These are phyloP conservation scores for Corylus heterophylla DNA, from an alignment of 306 rosid species.

Conservation along the genomic window DNA sequence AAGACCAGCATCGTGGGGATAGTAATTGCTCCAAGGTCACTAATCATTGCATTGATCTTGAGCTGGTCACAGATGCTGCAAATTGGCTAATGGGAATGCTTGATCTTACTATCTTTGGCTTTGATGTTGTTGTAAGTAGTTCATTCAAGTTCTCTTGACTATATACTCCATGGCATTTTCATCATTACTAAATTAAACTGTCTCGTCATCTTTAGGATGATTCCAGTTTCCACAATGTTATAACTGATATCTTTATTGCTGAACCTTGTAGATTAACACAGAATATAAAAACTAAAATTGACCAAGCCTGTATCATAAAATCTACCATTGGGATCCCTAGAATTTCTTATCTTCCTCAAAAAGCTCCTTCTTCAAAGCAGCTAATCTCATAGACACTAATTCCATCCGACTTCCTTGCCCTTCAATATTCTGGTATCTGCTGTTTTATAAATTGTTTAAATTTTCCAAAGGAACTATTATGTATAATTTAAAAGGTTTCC, in stretches of 20 bases:
- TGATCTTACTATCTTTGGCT: slow-evolving; percentile 75
- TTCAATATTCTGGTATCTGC: background rate
- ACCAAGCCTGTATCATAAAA: background rate
- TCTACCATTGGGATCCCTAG: background rate
- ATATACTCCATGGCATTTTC: background rate
- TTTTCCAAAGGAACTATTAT: background rate
- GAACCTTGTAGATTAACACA: background rate
- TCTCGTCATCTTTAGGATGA: background rate
- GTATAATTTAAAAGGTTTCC: background rate
- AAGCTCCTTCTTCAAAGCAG: background rate
- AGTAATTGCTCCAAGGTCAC: slow-evolving; percentile 23
- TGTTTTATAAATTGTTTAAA: background rate
- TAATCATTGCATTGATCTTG: slow-evolving; percentile 48
- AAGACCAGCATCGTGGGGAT: slow-evolving; percentile 28
- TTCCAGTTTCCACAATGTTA: background rate
- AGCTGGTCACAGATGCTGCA: slow-evolving; percentile 64
- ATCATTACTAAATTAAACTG: background rate
- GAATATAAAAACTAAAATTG: background rate
- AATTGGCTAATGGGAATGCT: slow-evolving; percentile 67
- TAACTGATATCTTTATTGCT: background rate
- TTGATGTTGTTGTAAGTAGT: slow-evolving; percentile 75
- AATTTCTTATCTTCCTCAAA: background rate
- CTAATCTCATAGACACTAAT: background rate
- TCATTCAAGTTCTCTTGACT: background rate
- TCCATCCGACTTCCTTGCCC: background rate